These are phyloP conservation scores for Colletotrichum kahawae DNA, from an alignment of 2,329 filamentous ascomycete species.

Conservation along the genomic window DNA sequence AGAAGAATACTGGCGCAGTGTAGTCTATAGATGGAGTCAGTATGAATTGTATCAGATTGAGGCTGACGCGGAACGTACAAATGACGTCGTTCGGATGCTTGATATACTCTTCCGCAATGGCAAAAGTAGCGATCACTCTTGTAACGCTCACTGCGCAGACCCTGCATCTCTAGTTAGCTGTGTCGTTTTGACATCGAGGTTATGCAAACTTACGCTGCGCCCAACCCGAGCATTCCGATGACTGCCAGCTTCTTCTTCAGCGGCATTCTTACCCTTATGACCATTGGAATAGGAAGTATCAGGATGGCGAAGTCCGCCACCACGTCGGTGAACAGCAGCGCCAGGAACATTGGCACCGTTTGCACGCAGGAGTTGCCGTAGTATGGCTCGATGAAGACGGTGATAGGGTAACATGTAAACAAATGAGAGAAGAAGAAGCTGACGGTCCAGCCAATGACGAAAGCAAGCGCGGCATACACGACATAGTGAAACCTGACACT, in stretches of 20 bases:
- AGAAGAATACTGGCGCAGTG: slow-evolving; percentile 34
- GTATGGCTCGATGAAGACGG: slow-evolving; percentile 27
- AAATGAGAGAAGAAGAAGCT: slow-evolving; percentile 31
- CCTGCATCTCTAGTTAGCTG: not conserved
- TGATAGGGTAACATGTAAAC: slow-evolving; percentile 30
- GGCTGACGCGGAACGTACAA: slow-evolving; percentile 17
- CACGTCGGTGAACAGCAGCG: slow-evolving; percentile 26
- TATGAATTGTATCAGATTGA: too few relatives aligned
- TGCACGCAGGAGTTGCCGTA: slow-evolving; percentile 29
- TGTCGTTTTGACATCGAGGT: rapidly evolving
- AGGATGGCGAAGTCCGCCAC: slow-evolving; percentile 29
- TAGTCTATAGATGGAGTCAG: slow-evolving; percentile 22
- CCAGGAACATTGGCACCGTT: slow-evolving; percentile 25
- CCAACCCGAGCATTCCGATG: slow-evolving; percentile 29
- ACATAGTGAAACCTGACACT: slow-evolving; percentile 29
- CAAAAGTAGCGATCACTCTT: slow-evolving; percentile 26
- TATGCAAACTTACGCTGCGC: slow-evolving; percentile 24
- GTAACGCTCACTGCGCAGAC: slow-evolving; percentile 20
- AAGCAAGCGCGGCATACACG: slow-evolving; percentile 27
- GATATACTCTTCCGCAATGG: slow-evolving; percentile 24
- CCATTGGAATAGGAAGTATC: slow-evolving; percentile 29
- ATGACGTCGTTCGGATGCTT: slow-evolving; percentile 28
- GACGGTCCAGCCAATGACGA: slow-evolving; percentile 27
- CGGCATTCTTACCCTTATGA: slow-evolving; percentile 29
- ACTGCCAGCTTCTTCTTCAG: slow-evolving; percentile 28